These are phyloP conservation scores for Fusarium camptoceras DNA, from an alignment of 2,329 filamentous ascomycete species.

Conservation along the genomic window DNA sequence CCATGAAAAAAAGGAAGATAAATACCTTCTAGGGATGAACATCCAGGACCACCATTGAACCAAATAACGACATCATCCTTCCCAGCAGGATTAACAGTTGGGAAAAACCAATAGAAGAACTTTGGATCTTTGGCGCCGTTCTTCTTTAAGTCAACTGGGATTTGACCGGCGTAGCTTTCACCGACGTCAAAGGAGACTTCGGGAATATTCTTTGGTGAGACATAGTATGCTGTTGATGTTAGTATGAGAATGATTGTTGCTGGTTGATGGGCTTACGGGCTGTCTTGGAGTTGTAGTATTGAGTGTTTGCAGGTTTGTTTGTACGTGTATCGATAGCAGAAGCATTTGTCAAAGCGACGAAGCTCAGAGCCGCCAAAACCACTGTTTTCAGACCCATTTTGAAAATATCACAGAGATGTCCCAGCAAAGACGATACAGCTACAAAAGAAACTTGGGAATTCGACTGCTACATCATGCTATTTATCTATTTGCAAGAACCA, in stretches of 20 bases:
- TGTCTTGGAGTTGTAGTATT: conserved; percentile 21
- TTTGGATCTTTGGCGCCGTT: conserved; percentile 24
- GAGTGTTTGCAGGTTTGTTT: not conserved
- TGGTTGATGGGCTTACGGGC: not conserved
- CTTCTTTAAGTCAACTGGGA: conserved; percentile 27
- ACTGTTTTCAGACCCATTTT: conserved; percentile 7
- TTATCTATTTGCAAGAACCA: too few relatives aligned
- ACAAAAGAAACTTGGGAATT: too few relatives aligned
- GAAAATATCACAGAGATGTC: not conserved
- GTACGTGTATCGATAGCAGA: conserved; percentile 3
- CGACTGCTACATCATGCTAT: too few relatives aligned
- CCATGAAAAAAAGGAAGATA: accelerated
- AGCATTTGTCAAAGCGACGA: conserved; percentile 9
- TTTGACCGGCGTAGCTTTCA: conserved; percentile 20
- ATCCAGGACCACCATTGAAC: conserved; percentile 38
- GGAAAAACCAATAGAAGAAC: conserved; percentile 43
- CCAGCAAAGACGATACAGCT: too few relatives aligned
- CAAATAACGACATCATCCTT: conserved; percentile 42
- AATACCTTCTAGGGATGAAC: conserved; percentile 15
- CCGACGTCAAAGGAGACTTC: conserved; percentile 15
- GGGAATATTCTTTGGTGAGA: not conserved
- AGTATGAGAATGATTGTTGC: accelerated
- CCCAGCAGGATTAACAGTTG: conserved; percentile 37
- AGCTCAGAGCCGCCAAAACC: not conserved
- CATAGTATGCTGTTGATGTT: conserved; percentile 2